These are phyloP conservation scores for Xylaria digitata DNA, from an alignment of 2,329 filamentous ascomycete species.

Conservation along the genomic window DNA sequence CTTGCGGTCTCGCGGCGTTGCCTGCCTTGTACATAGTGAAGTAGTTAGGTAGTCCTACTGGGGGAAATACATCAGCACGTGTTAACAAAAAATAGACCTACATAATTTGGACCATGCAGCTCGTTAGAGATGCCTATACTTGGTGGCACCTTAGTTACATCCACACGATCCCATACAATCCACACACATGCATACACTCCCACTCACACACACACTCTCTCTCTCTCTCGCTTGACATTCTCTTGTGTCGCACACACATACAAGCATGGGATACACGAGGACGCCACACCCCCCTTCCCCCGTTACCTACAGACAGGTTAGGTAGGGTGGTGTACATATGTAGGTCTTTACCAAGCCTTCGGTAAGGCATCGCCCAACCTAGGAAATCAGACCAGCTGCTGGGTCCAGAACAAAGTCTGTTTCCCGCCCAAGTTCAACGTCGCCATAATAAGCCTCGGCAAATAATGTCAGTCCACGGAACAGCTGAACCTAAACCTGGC, in stretches of 20 bases:
- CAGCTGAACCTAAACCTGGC: constrained; percentile 13
- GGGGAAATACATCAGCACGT: constrained; percentile 21
- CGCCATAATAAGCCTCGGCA: constrained; percentile 25
- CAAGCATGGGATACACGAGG: constrained; percentile 13
- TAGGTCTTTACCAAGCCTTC: constrained; percentile 40
- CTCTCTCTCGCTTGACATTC: not conserved
- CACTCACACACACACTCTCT: not conserved
- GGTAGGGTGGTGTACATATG: constrained; percentile 33
- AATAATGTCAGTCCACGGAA: constrained; percentile 15
- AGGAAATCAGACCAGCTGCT: constrained; percentile 17
- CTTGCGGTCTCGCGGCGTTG: constrained; percentile 4
- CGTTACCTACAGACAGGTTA: not conserved
- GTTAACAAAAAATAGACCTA: constrained; percentile 17
- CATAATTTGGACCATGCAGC: constrained; percentile 34
- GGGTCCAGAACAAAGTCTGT: not conserved
- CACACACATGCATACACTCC: not conserved
- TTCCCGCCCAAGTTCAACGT: constrained; percentile 1
- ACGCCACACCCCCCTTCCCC: not conserved
- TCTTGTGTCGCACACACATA: constrained; percentile 16
- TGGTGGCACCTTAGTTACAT: constrained; percentile 11
- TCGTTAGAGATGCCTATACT: constrained; percentile 13
- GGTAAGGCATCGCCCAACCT: constrained; percentile 27
- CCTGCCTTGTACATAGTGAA: not conserved
- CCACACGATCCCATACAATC: not conserved
- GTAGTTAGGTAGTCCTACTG: not conserved